Evolutionary conservation across 805 yeast genomes (phyloP).

Genomic region (Tetrapisispora nanseiensis): DNA sequence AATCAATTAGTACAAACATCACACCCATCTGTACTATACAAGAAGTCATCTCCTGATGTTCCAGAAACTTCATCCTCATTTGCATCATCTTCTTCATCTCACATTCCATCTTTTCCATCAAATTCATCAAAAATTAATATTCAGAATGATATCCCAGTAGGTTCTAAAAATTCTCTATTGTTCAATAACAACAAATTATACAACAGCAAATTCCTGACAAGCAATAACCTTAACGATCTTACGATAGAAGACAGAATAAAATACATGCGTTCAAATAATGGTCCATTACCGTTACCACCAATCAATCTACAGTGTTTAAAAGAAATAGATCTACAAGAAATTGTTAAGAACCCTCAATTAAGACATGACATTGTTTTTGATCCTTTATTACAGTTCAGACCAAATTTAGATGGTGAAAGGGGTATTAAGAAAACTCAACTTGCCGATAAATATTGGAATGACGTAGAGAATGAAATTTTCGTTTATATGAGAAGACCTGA

Average conservation of each 20-base stretch:
- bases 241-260: constrained; percentile 20
- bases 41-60: constrained; percentile 5
- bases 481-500: constrained; percentile 30
- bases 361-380: constrained; percentile 90
- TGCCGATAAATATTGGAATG: constrained; percentile 78
- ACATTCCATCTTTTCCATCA: constrained; percentile 5
- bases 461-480: constrained; percentile 58
- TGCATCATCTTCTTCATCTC: constrained; percentile 10
- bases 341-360: constrained; percentile 81
- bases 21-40: not conserved
- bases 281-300: constrained; percentile 59
- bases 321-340: constrained; percentile 82
- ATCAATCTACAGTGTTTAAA: constrained; percentile 70
- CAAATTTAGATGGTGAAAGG: constrained; percentile 83
- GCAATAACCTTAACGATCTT: constrained; percentile 5
- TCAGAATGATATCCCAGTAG: not conserved
- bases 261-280: constrained; percentile 13
- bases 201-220: constrained; percentile 8
- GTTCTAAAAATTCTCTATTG: not conserved
- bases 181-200: constrained; percentile 3
- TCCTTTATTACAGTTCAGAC: constrained; percentile 85
- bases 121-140: not conserved
- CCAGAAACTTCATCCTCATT: constrained; percentile 8
- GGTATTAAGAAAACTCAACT: constrained; percentile 67
- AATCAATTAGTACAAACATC: not conserved